Conservation (phyloP, 2,329 filamentous ascomycete genomes). For the Exophiala spinifera region DNA sequence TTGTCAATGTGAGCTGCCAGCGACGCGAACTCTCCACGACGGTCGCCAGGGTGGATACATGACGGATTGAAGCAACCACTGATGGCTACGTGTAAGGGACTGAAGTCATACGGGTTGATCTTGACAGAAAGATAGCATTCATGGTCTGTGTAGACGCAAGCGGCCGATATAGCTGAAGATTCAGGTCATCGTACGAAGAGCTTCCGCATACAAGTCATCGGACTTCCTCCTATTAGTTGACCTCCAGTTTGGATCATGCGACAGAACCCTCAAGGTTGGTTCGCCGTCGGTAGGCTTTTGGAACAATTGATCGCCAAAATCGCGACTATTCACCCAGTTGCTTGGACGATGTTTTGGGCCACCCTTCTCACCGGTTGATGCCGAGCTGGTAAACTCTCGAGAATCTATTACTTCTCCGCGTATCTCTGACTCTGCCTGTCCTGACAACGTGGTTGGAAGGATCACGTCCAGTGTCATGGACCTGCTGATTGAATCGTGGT, state of each 20-base stretch:
- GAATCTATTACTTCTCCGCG: not conserved
- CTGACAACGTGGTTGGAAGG: slow-evolving; percentile 5
- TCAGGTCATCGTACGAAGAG: slow-evolving; percentile 62
- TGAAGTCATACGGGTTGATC: too few relatives aligned
- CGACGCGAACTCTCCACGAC: too few relatives aligned
- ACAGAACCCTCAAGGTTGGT: not conserved
- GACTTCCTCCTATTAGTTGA: slow-evolving; percentile 6
- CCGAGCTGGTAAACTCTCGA: not conserved
- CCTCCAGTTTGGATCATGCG: not conserved
- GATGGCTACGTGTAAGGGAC: too few relatives aligned
- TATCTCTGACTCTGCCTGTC: slow-evolving; percentile 8
- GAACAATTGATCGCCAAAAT: too few relatives aligned
- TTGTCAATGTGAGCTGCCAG: too few relatives aligned
- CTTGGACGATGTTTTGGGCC: not conserved
- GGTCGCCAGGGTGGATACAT: too few relatives aligned
- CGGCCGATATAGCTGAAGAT: slow-evolving; percentile 32
- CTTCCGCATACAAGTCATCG: slow-evolving; percentile 16
- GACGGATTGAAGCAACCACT: too few relatives aligned
- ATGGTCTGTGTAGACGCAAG: too few relatives aligned
- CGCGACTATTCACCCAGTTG: not conserved
- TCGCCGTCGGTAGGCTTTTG: not conserved
- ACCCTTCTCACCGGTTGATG: not conserved
- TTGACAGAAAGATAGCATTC: too few relatives aligned
- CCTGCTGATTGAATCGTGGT: slow-evolving; percentile 9
- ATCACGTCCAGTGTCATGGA: slow-evolving; percentile 18